phyloP scores from a whole-genome alignment of 2,329 filamentous ascomycete species.

The Hypoxylon rubiginosum region DNA sequence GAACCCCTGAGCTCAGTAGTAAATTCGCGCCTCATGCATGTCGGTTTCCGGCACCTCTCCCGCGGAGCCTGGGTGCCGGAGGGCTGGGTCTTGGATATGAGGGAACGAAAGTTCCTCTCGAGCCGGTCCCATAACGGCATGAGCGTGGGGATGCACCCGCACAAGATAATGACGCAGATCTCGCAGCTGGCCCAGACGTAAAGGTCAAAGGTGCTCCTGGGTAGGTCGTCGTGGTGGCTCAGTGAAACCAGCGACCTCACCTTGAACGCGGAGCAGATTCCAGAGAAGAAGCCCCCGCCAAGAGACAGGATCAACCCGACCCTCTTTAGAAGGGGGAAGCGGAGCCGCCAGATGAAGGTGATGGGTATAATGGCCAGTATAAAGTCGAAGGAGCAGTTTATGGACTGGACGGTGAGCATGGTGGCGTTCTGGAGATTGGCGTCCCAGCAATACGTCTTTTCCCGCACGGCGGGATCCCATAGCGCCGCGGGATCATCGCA shows the following conservation, averaged over 20 bases:
- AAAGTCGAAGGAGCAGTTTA: conserved; percentile 18
- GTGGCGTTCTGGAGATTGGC: conserved; percentile 1
- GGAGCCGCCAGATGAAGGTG: conserved; percentile 19
- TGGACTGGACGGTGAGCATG: not conserved
- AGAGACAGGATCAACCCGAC: conserved; percentile 8
- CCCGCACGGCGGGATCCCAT: conserved; percentile 15
- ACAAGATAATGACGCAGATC: conserved; percentile 17
- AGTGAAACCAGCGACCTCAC: not conserved
- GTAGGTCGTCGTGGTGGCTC: not conserved
- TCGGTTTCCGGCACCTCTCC: not conserved
- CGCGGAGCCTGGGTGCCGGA: not conserved
- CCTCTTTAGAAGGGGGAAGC: not conserved
- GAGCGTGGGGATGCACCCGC: conserved; percentile 11
- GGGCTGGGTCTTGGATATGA: not conserved
- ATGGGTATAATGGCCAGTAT: conserved; percentile 13
- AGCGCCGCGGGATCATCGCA: conserved; percentile 19
- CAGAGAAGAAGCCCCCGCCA: conserved; percentile 8
- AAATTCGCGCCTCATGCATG: not conserved
- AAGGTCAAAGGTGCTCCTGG: conserved; percentile 5
- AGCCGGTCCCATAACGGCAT: conserved; percentile 9
- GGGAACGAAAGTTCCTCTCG: not conserved
- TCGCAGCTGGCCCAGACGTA: conserved; percentile 9
- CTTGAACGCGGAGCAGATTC: conserved; percentile 24
- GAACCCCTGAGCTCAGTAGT: not conserved
- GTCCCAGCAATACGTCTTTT: conserved; percentile 10